Evolutionary conservation across 441 rosid species (phyloP).

Genomic region (Hypseocharis bilobata): DNA sequence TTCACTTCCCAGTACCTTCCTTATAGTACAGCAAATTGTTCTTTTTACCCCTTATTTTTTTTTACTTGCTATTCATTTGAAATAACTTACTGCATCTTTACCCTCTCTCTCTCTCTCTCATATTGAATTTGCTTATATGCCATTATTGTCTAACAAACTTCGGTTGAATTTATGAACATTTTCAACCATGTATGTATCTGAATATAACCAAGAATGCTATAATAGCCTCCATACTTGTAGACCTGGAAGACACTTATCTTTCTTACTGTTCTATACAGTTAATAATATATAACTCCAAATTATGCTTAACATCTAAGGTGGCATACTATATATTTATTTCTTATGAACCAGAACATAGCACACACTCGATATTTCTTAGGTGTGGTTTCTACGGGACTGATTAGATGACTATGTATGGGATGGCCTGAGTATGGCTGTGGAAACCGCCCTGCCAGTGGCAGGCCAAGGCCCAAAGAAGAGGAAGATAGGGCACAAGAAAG

Average conservation of each 20-base stretch:
- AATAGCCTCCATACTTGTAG: neutral
- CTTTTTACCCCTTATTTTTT: no score
- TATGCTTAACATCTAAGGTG: neutral
- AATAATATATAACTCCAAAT: neutral
- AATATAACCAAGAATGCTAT: neutral
- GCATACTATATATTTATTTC: neutral
- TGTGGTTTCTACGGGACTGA: neutral
- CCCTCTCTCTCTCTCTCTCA: no score
- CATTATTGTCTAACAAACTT: no score
- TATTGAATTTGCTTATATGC: no score
- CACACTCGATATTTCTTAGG: neutral
- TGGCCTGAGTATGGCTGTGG: conserved; percentile 32
- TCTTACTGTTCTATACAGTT: neutral
- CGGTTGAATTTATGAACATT: no score
- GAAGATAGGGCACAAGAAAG: conserved; percentile 39
- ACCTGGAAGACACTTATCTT: no score
- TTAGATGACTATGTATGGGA: neutral
- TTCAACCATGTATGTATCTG: no score
- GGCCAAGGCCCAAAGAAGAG: conserved; percentile 38
- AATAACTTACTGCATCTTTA: no score
- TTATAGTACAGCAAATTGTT: no score
- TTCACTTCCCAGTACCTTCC: no score
- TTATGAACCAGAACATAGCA: neutral
- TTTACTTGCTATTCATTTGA: no score
- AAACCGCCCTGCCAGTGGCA: conserved; percentile 23